These are phyloP conservation scores for Ophiostoma angusticollis DNA, from an alignment of 2,329 filamentous ascomycete genomes.

Conservation along the genomic window DNA sequence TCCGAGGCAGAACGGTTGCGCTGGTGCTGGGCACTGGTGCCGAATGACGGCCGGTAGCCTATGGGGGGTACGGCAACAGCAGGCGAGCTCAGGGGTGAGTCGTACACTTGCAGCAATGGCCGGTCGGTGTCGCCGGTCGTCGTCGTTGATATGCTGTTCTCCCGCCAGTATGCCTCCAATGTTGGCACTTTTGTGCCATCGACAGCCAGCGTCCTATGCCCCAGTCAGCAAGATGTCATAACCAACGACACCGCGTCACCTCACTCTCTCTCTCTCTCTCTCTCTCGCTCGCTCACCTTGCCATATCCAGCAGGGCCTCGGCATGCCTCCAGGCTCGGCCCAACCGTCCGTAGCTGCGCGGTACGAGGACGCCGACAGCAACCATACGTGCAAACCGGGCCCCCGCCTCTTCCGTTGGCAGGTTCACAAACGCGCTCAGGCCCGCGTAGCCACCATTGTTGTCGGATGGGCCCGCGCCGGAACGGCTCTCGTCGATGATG, in stretches of 20 bases:
- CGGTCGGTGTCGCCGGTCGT: conserved; percentile 17
- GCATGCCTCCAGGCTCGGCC: conserved; percentile 87
- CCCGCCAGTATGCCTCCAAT: conserved; percentile 72
- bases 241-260: neutral
- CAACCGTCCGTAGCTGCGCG: conserved; percentile 69
- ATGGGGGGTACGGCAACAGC: conserved; percentile 17
- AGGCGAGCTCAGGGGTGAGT: conserved; percentile 41
- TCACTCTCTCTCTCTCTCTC: too few relatives aligned
- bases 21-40: conserved; percentile 29
- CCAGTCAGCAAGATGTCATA: neutral
- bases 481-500: neutral
- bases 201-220: conserved; percentile 43
- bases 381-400: conserved; percentile 86
- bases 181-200: conserved; percentile 49
- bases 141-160: conserved; percentile 25
- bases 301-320: conserved; percentile 59
- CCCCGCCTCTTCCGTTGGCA: conserved; percentile 59
- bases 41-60: conserved; percentile 28
- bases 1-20: conserved; percentile 51
- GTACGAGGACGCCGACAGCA: conserved; percentile 78
- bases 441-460: conserved; percentile 54
- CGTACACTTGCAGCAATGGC: conserved; percentile 25
- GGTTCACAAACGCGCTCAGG: conserved; percentile 82
- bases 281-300: too few relatives aligned
- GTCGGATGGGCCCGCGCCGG: neutral